Conservation (phyloP, 2,329 filamentous ascomycete genomes). For the Botrytis fabae region DNA sequence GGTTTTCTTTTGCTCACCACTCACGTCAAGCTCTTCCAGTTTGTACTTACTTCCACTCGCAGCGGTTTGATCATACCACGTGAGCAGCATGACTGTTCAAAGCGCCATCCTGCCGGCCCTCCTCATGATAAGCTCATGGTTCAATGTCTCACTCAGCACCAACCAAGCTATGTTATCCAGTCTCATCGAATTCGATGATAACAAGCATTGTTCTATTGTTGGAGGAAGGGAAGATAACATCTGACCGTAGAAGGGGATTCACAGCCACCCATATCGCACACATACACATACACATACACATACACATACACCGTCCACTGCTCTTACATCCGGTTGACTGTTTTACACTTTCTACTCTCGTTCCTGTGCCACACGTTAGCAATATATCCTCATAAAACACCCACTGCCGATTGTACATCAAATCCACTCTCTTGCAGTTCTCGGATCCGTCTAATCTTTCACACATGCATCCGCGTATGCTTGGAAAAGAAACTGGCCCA, state of each 20-base stretch:
- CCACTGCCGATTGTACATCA: neutral
- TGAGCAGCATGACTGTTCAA: neutral
- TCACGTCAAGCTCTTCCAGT: neutral
- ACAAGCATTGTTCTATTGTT: neutral
- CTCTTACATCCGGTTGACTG: neutral
- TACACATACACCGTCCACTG: neutral
- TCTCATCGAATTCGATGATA: neutral
- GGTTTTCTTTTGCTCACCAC: neutral
- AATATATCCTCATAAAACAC: neutral
- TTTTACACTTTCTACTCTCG: neutral
- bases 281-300: neutral
- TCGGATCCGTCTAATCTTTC: constrained; percentile 7
- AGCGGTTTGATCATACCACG: neutral
- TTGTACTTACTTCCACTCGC: neutral
- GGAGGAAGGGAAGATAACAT: neutral
- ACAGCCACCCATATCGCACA: neutral
- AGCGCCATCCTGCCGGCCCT: neutral
- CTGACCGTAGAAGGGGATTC: neutral
- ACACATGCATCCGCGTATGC: neutral
- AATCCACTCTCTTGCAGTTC: constrained; percentile 3
- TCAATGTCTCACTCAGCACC: constrained; percentile 8
- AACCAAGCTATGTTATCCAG: neutral
- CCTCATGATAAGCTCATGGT: constrained; percentile 3
- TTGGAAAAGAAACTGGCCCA: neutral
- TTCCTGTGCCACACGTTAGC: neutral